Conservation (phyloP, 2,329 filamentous ascomycete genomes). For the Botrytis deweyae region DNA sequence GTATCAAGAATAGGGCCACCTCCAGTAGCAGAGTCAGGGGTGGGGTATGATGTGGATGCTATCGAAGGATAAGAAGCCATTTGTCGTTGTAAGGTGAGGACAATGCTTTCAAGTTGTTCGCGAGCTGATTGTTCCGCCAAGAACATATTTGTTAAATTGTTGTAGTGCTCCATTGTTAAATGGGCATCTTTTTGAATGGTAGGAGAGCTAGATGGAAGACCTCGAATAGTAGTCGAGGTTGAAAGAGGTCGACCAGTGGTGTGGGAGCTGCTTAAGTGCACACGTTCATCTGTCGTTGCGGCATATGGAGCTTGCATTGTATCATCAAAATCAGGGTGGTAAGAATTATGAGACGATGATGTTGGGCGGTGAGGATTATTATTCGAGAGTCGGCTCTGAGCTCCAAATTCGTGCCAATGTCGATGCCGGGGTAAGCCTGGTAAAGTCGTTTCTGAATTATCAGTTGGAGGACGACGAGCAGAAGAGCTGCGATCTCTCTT, state of each 20-base stretch:
- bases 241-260: slow-evolving; percentile 35
- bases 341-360: slow-evolving; percentile 32
- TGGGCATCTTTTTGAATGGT: slow-evolving; percentile 33
- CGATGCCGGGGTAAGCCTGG: slow-evolving; percentile 28
- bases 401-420: slow-evolving; percentile 23
- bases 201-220: slow-evolving; percentile 34
- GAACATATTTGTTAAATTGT: slow-evolving; percentile 52
- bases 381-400: slow-evolving; percentile 29
- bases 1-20: slow-evolving; percentile 16
- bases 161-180: slow-evolving; percentile 48
- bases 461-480: slow-evolving; percentile 29
- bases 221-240: slow-evolving; percentile 38
- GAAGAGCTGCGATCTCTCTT: slow-evolving; percentile 27
- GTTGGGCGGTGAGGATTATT: slow-evolving; percentile 33
- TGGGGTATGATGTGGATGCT: slow-evolving; percentile 25
- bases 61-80: slow-evolving; percentile 24
- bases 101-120: slow-evolving; percentile 55
- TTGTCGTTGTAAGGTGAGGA: slow-evolving; percentile 48
- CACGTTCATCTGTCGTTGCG: slow-evolving; percentile 20
- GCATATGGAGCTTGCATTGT: slow-evolving; percentile 23
- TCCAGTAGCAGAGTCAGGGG: slow-evolving; percentile 9
- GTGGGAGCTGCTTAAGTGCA: slow-evolving; percentile 21
- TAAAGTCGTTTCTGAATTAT: slow-evolving; percentile 34
- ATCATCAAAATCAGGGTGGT: slow-evolving; percentile 31
- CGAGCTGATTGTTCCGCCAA: slow-evolving; percentile 57